Conservation (phyloP, 768 basidiomycete genomes). For the Artomyces pyxidatus region DNA sequence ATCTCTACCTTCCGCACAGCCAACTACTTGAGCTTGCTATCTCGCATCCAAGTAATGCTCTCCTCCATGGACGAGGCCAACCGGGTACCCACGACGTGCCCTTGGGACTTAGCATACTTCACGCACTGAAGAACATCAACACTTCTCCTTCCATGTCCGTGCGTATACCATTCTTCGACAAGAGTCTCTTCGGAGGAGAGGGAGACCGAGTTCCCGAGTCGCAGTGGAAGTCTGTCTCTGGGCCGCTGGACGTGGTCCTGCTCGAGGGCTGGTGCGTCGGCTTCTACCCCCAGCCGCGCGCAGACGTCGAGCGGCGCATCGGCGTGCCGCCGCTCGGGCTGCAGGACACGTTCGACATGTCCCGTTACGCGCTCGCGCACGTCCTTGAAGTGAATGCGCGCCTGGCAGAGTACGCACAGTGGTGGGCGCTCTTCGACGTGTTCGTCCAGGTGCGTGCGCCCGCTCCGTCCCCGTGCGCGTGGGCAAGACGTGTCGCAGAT, state of each 20-base stretch:
- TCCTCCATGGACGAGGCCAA: slow-evolving; percentile 81
- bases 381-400: slow-evolving; percentile 56
- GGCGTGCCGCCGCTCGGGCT: slow-evolving; percentile 25
- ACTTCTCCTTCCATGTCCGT: slow-evolving; percentile 21
- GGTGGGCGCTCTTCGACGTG: slow-evolving; percentile 67
- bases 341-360: slow-evolving; percentile 27
- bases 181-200: slow-evolving; percentile 70
- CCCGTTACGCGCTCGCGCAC: slow-evolving; percentile 38
- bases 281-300: slow-evolving; percentile 53
- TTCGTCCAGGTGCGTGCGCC: slow-evolving; percentile 61
- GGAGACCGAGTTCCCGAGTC: slow-evolving; percentile 65
- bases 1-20: slow-evolving; percentile 76
- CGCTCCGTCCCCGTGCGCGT: neutral
- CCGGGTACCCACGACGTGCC: slow-evolving; percentile 86
- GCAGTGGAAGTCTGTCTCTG: slow-evolving; percentile 32
- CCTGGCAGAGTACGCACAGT: slow-evolving; percentile 47
- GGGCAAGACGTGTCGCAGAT: slow-evolving; percentile 24
- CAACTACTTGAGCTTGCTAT: slow-evolving; percentile 48
- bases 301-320: slow-evolving; percentile 50
- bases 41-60: slow-evolving; percentile 46
- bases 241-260: slow-evolving; percentile 71
- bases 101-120: slow-evolving; percentile 50
- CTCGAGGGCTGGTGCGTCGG: slow-evolving; percentile 97
- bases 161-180: slow-evolving; percentile 78
- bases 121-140: slow-evolving; percentile 38